Evolutionary conservation across 371 early-diverging fungal species (phyloP), one percentile per base, ranked within the genome.

Genomic region (Lichtheimia ornata): DNA sequence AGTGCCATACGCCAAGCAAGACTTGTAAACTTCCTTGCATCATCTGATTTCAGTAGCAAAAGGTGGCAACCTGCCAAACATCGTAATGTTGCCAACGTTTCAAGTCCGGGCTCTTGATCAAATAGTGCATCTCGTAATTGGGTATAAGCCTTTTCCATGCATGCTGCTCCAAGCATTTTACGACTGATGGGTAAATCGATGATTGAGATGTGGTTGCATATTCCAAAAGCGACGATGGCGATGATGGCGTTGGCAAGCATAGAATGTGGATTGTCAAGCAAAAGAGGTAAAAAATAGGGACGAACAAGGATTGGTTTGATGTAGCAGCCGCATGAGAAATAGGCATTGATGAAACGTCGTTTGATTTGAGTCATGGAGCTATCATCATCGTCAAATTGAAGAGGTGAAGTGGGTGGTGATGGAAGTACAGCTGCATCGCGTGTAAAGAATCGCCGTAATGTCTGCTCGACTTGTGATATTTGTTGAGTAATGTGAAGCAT

Each of bases 1-100:
- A 68, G n/a, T 2, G 64, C 64, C 76, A 78, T 75, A 3, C 65
- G 61, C 79, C 79, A 78, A 0, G 70, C 69, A n/a, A 68, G 30
- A 30, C 56, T 67, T 17, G 64, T 67, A 35, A 72, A 70, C 2
- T 67, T 22, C 35, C 79, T 66, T 18, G 68, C 76, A 20, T 75
- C 73, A 6, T 57, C 53, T n/a, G 60, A 71, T 15, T 63, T 49
- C 13, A 71, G 42, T 2, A 51, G 54, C 0, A 73, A 56, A 17
- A 78, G 17, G 1, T 68, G 59, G 14, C 56, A 54, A 24, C 67
- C 66, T 2, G 72, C 43, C 11, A 75, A 28, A 11, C 64, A 45
- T 60, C 64, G 58, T 25, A 78, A 49, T 0, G 79, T 51, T 2
- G 49, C 57, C 17, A 66, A 54, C 18, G 57, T 69, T 9, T 71